These are phyloP conservation scores for Trematosphaeria pertusa DNA, from an alignment of 2,329 filamentous ascomycete genomes.

Conservation along the genomic window DNA sequence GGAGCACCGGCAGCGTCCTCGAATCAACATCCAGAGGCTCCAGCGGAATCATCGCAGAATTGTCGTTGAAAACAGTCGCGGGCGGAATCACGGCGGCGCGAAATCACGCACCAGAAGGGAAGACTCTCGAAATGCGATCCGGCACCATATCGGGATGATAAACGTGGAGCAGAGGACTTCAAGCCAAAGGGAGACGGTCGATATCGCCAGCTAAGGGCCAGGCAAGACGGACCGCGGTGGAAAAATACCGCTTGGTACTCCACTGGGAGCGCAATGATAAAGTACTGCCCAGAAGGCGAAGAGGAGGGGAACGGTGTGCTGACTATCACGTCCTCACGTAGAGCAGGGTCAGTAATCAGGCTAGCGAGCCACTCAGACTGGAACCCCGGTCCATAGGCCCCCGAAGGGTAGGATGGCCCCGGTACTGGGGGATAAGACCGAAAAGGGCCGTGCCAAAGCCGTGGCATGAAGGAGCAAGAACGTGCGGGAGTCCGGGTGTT, in stretches of 20 bases:
- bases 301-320: constrained; percentile 10
- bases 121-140: constrained; percentile 11
- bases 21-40: constrained; percentile 34
- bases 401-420: constrained; percentile 9
- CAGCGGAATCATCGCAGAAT: constrained; percentile 26
- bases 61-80: constrained; percentile 7
- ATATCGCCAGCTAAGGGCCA: background rate
- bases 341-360: constrained; percentile 12
- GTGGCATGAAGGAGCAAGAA: constrained; percentile 7
- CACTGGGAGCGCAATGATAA: constrained; percentile 26
- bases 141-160: constrained; percentile 33
- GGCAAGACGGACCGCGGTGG: constrained; percentile 5
- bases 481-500: background rate
- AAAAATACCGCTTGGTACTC: constrained; percentile 12
- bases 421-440: background rate
- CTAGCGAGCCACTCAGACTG: constrained; percentile 4
- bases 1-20: constrained; percentile 38
- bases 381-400: constrained; percentile 8
- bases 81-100: background rate
- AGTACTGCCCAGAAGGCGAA: constrained; percentile 27
- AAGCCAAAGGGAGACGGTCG: background rate
- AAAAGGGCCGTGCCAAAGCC: background rate
- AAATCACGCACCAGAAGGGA: constrained; percentile 20
- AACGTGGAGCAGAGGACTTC: constrained; percentile 8
- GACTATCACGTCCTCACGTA: constrained; percentile 10